phyloP scores from a whole-genome alignment of 768 basidiomycete species.

The Lentinula lateritia region DNA sequence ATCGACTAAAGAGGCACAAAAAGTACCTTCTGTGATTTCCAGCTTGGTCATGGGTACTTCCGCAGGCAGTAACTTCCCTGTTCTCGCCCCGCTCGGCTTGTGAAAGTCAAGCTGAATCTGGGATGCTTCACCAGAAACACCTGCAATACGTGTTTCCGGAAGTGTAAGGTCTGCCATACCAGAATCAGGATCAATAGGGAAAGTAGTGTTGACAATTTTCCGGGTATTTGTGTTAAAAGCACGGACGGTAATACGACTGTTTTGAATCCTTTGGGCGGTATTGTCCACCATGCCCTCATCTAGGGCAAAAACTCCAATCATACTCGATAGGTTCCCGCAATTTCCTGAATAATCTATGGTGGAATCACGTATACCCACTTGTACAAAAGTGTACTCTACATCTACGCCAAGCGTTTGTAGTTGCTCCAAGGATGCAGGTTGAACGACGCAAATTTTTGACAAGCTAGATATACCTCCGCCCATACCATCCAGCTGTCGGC shows the following conservation, averaged over 20 bases:
- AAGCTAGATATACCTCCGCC: conserved; percentile 73
- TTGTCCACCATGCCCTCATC: conserved; percentile 48
- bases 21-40: conserved; percentile 18
- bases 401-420: conserved; percentile 38
- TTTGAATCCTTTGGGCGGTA: not conserved
- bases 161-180: conserved; percentile 39
- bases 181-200: conserved; percentile 40
- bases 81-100: conserved; percentile 61
- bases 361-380: conserved; percentile 54
- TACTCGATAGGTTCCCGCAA: conserved; percentile 70
- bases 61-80: conserved; percentile 66
- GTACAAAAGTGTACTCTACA: conserved; percentile 69
- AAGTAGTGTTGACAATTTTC: conserved; percentile 65
- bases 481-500: conserved; percentile 76
- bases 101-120: conserved; percentile 63
- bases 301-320: conserved; percentile 69
- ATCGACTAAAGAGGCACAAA: conserved; percentile 52
- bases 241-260: conserved; percentile 39
- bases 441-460: conserved; percentile 70
- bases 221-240: conserved; percentile 70
- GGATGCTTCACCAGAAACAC: conserved; percentile 63
- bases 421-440: conserved; percentile 37
- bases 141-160: conserved; percentile 54
- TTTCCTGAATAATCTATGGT: conserved; percentile 66
- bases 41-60: conserved; percentile 43